These are phyloP conservation scores for Pestalotiopsis sp. DNA, from an alignment of 2,329 filamentous ascomycete species.

Conservation along the genomic window DNA sequence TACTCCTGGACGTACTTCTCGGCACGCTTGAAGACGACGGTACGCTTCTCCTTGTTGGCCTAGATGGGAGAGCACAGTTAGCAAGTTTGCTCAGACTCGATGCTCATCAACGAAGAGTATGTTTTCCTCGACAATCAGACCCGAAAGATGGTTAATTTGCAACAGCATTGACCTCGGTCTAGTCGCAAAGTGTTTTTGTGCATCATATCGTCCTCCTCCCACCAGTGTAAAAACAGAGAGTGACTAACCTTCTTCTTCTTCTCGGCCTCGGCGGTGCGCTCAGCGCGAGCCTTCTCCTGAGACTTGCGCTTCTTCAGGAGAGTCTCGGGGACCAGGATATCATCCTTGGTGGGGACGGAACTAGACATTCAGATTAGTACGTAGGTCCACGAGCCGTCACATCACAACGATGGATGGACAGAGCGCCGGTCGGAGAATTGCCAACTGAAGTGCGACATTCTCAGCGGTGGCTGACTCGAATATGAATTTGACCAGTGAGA, in stretches of 20 bases:
- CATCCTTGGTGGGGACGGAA: constrained; percentile 89
- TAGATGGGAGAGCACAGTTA: constrained; percentile 39
- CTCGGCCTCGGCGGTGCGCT: constrained; percentile 76
- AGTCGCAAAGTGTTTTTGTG: constrained; percentile 87
- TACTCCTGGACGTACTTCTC: constrained; percentile 99
- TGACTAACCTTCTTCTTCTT: constrained; percentile 90
- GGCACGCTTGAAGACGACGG: constrained; percentile 99
- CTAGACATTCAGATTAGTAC: constrained; percentile 79
- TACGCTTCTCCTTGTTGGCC: constrained; percentile 98
- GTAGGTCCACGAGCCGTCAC: constrained; percentile 58
- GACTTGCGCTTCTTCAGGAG: constrained; percentile 99
- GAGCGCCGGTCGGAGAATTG: constrained; percentile 91
- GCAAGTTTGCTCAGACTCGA: background rate
- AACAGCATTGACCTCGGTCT: constrained; percentile 98
- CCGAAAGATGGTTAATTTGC: constrained; percentile 99
- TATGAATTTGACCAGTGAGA: constrained; percentile 81
- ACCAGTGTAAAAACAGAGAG: constrained; percentile 22
- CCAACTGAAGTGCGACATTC: constrained; percentile 88
- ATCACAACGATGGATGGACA: constrained; percentile 54
- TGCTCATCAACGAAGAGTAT: background rate
- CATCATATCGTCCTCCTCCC: constrained; percentile 69
- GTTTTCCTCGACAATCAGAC: constrained; percentile 68
- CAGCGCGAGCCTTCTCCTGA: constrained; percentile 98
- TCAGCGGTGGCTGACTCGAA: constrained; percentile 84
- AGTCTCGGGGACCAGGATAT: constrained; percentile 98